A percentile compares a stretch with the other conserved stretches of the same genome.
phyloP scores from a whole-genome alignment of 2,329 filamentous ascomycete genomes.

The Xylariomycetidae sp. region DNA sequence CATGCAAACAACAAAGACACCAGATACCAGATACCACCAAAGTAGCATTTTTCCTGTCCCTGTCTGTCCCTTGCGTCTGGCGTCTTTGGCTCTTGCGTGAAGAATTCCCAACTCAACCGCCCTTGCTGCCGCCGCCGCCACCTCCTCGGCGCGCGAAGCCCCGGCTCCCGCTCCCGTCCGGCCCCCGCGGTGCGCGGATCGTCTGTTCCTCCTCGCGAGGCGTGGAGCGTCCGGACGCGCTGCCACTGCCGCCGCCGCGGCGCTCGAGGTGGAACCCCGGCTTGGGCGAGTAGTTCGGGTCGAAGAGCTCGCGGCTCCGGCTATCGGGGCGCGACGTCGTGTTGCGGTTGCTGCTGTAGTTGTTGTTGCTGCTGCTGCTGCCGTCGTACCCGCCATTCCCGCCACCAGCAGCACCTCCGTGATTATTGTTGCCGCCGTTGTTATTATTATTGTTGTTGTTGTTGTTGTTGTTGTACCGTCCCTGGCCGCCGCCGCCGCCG shows the following conservation, averaged over 20 bases:
- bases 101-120: conserved; percentile 33
- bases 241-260: conserved; percentile 33
- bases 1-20: too few relatives aligned
- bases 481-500: conserved; percentile 32
- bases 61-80: too few relatives aligned
- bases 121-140: conserved; percentile 51
- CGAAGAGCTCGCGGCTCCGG: conserved; percentile 61
- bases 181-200: conserved; percentile 69
- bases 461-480: conserved; percentile 19
- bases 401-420: conserved; percentile 35
- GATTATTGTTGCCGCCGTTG: too few relatives aligned
- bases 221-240: conserved; percentile 35
- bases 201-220: conserved; percentile 59
- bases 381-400: conserved; percentile 15
- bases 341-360: too few relatives aligned
- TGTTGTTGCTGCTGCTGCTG: conserved; percentile 19
- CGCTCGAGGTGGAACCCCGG: conserved; percentile 46
- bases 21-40: too few relatives aligned
- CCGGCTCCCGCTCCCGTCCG: conserved; percentile 68
- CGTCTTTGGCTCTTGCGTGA: too few relatives aligned
- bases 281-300: conserved; percentile 65
- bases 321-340: conserved; percentile 23
- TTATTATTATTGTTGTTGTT: too few relatives aligned
- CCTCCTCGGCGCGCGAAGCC: conserved; percentile 62
- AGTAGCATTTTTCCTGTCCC: too few relatives aligned